These are phyloP conservation scores for Plantago lanceolata DNA, from an alignment of 305 asterid species.

Conservation along the genomic window DNA sequence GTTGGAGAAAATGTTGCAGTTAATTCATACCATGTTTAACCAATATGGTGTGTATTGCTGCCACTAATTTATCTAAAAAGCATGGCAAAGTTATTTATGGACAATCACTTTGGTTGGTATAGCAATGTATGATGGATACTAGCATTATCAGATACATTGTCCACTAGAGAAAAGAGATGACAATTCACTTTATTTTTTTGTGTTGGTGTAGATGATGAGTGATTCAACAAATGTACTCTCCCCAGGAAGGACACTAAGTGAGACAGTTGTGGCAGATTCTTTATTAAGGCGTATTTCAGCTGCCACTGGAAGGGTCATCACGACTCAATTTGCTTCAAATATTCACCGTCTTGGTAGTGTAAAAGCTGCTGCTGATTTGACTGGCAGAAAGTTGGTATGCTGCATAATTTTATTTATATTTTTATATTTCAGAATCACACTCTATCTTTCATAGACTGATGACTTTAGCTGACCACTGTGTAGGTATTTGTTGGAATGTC, in stretches of 20 bases:
- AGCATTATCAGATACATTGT: constrained; percentile 5
- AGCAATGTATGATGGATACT: constrained; percentile 15
- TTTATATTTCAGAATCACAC: constrained; percentile 18
- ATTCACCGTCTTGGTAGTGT: constrained; percentile 98
- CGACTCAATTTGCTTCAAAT: constrained; percentile 97
- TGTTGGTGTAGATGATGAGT: constrained; percentile 86
- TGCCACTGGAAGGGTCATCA: constrained; percentile 82
- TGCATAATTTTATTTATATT: constrained; percentile 11
- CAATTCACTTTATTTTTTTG: constrained; percentile 23
- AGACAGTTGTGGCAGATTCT: constrained; percentile 87
- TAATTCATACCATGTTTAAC: too few relatives aligned
- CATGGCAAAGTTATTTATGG: not conserved
- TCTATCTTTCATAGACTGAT: constrained; percentile 22
- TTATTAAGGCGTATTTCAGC: constrained; percentile 78
- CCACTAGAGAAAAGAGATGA: constrained; percentile 9
- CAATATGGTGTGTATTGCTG: too few relatives aligned
- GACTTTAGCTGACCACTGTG: constrained; percentile 20
- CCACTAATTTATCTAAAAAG: not conserved
- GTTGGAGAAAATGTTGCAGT: too few relatives aligned
- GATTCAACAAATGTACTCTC: constrained; percentile 97
- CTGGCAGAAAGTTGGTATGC: constrained; percentile 94
- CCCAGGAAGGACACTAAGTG: constrained; percentile 96
- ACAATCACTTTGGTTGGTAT: constrained; percentile 14
- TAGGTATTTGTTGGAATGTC: constrained; percentile 99
- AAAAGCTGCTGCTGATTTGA: constrained; percentile 97